Evolutionary conservation across 2,329 filamentous ascomycete genomes (phyloP).

Genomic region (Trichoderma brevicompactum): DNA sequence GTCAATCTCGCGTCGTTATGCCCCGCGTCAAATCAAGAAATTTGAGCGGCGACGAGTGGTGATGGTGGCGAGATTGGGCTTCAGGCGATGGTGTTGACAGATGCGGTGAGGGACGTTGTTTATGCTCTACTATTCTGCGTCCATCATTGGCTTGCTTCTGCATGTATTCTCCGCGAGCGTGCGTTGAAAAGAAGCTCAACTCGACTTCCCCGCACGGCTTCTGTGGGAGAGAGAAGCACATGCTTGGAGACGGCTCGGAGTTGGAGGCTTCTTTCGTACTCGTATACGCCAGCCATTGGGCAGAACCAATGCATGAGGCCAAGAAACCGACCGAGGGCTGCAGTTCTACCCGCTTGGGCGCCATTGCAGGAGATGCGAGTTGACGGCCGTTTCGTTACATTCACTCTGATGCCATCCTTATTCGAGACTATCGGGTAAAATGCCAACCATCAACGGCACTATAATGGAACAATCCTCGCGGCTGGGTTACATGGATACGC

Average conservation of each 20-base stretch:
- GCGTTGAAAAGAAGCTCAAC: neutral
- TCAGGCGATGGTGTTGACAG: conserved; percentile 11
- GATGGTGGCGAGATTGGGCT: neutral
- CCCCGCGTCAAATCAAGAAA: too few species aligned
- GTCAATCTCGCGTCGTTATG: neutral
- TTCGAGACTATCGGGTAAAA: conserved; percentile 7
- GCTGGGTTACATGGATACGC: conserved; percentile 4
- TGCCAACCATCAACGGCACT: conserved; percentile 2
- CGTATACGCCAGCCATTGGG: neutral
- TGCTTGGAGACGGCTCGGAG: neutral
- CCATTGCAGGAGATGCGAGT: conserved; percentile 16
- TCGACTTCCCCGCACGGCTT: conserved; percentile 1
- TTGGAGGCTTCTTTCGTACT: conserved; percentile 3
- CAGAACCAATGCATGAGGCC: neutral
- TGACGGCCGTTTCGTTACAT: neutral
- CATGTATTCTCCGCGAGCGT: neutral
- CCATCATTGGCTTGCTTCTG: conserved; percentile 2
- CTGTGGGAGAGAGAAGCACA: neutral
- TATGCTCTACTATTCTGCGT: neutral
- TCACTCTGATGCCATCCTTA: too few species aligned
- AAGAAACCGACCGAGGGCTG: neutral
- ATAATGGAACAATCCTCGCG: conserved; percentile 9
- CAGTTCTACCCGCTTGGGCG: conserved; percentile 21
- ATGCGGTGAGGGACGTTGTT: conserved; percentile 11
- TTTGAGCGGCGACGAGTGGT: conserved; percentile 10